A percentile compares a stretch with the other conserved stretches of the same genome.
Conservation (phyloP, 805 yeast species). For the Yarrowia sp. region DNA sequence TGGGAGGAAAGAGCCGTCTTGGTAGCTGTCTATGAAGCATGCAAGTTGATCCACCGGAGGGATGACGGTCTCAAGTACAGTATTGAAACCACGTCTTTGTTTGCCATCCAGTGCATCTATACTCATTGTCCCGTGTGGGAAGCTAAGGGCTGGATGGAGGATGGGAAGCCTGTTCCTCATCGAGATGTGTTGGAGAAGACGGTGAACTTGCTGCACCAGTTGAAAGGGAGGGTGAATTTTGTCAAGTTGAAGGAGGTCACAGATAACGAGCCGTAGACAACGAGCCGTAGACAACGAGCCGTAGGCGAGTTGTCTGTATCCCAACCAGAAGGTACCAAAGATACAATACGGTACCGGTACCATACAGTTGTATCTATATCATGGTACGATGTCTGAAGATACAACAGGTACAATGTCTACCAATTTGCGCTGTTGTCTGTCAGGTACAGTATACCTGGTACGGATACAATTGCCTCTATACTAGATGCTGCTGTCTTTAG, state of each 20-base stretch:
- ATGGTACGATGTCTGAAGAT: too few species aligned
- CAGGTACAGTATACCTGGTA: too few species aligned
- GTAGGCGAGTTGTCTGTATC: neutral
- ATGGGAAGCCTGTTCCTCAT: neutral
- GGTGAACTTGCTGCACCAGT: neutral
- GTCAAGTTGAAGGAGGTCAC: slow-evolving; percentile 1
- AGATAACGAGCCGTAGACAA: neutral
- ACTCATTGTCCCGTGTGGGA: neutral
- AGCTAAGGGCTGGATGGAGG: neutral
- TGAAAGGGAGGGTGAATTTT: neutral
- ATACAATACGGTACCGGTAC: too few species aligned
- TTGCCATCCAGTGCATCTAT: slow-evolving; percentile 5
- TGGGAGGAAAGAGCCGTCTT: neutral
- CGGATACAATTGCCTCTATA: too few species aligned
- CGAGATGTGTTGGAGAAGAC: slow-evolving; percentile 6
- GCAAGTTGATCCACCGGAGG: slow-evolving; percentile 3
- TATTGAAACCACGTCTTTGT: neutral
- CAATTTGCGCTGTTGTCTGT: too few species aligned
- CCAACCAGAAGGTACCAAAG: too few species aligned
- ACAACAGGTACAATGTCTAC: too few species aligned
- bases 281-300: slow-evolving; percentile 2
- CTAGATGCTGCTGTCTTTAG: too few species aligned
- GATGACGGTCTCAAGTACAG: slow-evolving; percentile 15
- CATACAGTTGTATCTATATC: too few species aligned
- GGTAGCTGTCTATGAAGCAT: neutral